A percentile compares a stretch with the other conserved stretches of the same genome.
These are phyloP conservation scores for Globisporangium echinulatum DNA, from an alignment of 352 stramenopile species.

Conservation along the genomic window DNA sequence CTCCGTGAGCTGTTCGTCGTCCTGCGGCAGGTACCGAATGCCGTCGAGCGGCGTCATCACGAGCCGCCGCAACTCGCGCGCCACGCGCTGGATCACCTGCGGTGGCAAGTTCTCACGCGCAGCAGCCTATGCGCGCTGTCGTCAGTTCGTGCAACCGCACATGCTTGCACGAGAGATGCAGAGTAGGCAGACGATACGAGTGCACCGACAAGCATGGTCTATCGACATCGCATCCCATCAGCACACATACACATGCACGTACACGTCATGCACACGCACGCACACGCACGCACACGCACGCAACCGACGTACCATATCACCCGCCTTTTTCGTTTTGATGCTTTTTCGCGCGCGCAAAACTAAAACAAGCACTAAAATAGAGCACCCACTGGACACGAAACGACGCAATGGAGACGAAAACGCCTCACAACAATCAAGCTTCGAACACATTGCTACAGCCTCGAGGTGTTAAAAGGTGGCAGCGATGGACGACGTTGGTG, in stretches of 20 bases:
- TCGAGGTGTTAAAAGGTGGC: no score
- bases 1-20: constrained; percentile 86
- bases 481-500: neutral
- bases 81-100: constrained; percentile 90
- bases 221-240: no score
- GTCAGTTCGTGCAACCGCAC: neutral
- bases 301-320: neutral
- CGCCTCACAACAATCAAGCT: no score
- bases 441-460: no score
- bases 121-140: constrained; percentile 16
- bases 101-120: constrained; percentile 68
- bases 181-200: neutral
- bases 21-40: constrained; percentile 90
- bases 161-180: neutral
- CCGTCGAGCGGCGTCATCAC: constrained; percentile 87
- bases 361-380: no score
- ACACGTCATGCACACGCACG: neutral
- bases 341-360: neutral
- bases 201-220: no score
- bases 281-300: neutral
- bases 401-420: no score
- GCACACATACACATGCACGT: neutral
- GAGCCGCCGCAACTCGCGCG: constrained; percentile 90
- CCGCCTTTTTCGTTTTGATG: neutral
- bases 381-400: no score